A percentile compares a stretch with the other conserved stretches of the same genome.
Conservation (phyloP, 306 rosid species). For the Vachellia collinsii region DNA sequence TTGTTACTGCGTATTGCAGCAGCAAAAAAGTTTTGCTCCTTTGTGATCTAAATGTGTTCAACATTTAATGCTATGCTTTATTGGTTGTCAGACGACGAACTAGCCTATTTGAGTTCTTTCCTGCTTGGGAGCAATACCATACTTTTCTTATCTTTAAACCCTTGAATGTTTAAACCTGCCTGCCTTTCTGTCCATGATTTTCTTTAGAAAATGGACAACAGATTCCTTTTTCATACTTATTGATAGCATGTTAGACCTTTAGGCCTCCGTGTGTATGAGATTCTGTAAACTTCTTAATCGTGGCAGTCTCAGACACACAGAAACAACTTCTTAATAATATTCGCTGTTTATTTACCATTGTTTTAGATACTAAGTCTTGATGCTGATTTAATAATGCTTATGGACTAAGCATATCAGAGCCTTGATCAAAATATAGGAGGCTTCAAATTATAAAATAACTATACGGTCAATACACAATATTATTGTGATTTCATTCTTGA, state of each 20-base stretch:
- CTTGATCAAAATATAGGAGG: background rate
- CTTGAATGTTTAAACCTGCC: background rate
- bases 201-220: background rate
- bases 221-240: background rate
- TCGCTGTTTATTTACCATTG: background rate
- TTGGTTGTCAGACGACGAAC: background rate
- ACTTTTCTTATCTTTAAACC: background rate
- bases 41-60: background rate
- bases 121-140: background rate
- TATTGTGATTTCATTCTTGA: background rate
- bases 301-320: background rate
- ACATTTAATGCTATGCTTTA: background rate
- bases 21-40: background rate
- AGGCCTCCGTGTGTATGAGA: background rate
- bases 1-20: background rate
- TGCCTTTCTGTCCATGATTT: background rate
- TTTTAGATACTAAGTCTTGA: background rate
- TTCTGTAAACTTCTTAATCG: background rate
- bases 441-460: background rate
- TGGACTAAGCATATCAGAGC: constrained; percentile 12
- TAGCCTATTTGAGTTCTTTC: background rate
- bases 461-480: background rate
- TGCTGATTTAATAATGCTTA: background rate
- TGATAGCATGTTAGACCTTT: background rate
- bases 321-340: background rate